Base-by-base conservation (phyloP, 768 basidiomycete genomes). In the Naganishia antarctica region DNA sequence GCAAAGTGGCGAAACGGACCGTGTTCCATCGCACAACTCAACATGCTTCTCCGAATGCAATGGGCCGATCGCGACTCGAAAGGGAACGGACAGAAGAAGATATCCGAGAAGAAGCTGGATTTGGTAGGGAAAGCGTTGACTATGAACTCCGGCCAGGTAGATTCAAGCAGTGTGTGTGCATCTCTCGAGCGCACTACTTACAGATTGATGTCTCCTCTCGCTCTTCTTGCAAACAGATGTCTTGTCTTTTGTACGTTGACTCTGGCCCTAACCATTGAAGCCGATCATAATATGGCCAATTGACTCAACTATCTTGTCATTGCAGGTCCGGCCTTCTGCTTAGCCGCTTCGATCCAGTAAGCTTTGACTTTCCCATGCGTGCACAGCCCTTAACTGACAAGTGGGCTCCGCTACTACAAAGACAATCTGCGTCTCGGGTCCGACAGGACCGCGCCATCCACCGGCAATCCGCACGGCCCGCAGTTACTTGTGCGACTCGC, bases 1-100 rank as follows among this genome's bases (percentile, higher is more conserved):
- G 32, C 53, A 8, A 40, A 21, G 40, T 57, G 50, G 50, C 32
- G 53, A 41, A 31, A 8, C 32, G 26, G 40, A 37, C 23, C 53
- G 12, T 57, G 53, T 40, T 40, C 53, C 6, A n/a, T 23, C 5
- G 37, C 32, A 9, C 53, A 57, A 29, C 18, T 57, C 21, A 40
- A 57, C 26, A 57, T 57, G 53, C 53, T 57, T 9, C n/a, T 57
- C 15, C 34, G 23, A 23, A 57, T 57, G 53, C 37, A 57, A 37
- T 26, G 31, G 53, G 37, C 32, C n/a, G n/a, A n/a, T 9, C 34
- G 37, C 15, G 21, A 37, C 0, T n/a, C n/a, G n/a, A 5, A 25
- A 23, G 4, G 21, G 11, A 34, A 41, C 23, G 37, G 23, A 13
- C 5, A 5, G 5, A 21, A 18, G 2, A n/a, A 9, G 15, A 1